Evolutionary conservation across 169 alveolate genomes (phyloP).

Genomic region (Cryptosporidium meleagridis): DNA sequence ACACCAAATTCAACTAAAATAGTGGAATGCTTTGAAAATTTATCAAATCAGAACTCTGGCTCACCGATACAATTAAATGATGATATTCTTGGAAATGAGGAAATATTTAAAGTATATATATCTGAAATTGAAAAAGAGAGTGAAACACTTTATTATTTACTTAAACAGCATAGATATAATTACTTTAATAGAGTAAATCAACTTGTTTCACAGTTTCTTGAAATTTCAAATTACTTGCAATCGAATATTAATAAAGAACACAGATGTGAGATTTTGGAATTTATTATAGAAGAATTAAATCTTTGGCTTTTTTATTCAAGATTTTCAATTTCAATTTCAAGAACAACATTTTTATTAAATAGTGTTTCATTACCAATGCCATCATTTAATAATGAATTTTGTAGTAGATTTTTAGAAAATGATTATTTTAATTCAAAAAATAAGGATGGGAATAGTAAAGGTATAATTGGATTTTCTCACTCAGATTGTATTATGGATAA

Average conservation of each 20-base stretch:
- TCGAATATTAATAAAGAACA: conserved; percentile 55
- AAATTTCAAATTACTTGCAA: conserved; percentile 77
- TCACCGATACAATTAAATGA: conserved; percentile 11
- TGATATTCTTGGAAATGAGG: conserved; percentile 21
- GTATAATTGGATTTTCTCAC: background rate
- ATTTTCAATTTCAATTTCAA: conserved; percentile 49
- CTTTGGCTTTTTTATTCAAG: conserved; percentile 71
- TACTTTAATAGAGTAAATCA: conserved; percentile 87
- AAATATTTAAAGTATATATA: conserved; percentile 31
- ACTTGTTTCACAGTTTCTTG: conserved; percentile 81
- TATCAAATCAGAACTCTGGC: background rate
- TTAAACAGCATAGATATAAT: conserved; percentile 89
- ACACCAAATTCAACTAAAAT: background rate
- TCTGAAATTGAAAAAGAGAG: conserved; percentile 66
- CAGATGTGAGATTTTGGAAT: conserved; percentile 58
- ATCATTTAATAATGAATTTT: conserved; percentile 18
- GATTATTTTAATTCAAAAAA: background rate
- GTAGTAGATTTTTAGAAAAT: background rate
- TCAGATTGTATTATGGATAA: conserved; percentile 13
- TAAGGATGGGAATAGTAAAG: background rate
- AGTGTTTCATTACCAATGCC: conserved; percentile 65
- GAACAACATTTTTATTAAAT: conserved; percentile 52
- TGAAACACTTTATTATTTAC: conserved; percentile 78
- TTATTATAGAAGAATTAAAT: conserved; percentile 66
- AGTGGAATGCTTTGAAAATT: background rate